These are phyloP conservation scores for Gigaspora rosea DNA, from an alignment of 192 early-diverging fungal genomes.

Conservation along the genomic window DNA sequence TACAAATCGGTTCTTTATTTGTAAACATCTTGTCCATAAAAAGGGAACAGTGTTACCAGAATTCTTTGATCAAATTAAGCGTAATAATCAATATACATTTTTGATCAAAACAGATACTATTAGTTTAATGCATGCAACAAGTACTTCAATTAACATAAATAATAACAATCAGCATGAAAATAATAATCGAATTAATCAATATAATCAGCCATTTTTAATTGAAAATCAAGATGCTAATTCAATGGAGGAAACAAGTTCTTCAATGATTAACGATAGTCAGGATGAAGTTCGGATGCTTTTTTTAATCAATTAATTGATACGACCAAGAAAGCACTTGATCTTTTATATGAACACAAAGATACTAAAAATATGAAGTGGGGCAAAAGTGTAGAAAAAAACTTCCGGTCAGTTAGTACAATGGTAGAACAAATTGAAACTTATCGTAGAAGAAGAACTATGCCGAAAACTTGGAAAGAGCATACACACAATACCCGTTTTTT, in stretches of 20 bases:
- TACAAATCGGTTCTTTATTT: constrained; percentile 8
- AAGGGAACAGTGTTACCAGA: neutral
- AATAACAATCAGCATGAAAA: neutral
- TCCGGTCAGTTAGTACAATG: neutral
- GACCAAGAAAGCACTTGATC: too few relatives aligned
- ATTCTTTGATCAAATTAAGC: neutral
- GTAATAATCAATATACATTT: neutral
- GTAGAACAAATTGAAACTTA: neutral
- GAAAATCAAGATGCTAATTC: too few relatives aligned
- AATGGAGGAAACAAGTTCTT: too few relatives aligned
- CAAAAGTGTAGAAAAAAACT: neutral
- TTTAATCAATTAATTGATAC: too few relatives aligned
- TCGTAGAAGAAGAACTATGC: neutral
- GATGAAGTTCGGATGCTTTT: too few relatives aligned
- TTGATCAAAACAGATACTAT: neutral
- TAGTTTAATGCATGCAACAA: too few relatives aligned
- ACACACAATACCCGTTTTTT: neutral
- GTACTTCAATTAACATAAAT: neutral
- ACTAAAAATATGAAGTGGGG: neutral
- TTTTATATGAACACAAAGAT: too few relatives aligned
- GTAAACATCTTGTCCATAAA: constrained; percentile 3
- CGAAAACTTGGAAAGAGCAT: neutral
- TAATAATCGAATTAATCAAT: neutral
- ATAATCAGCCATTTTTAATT: neutral
- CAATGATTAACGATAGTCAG: too few relatives aligned